Conservation (phyloP, 305 asterid genomes). For the Fraxinus angustifolia region DNA sequence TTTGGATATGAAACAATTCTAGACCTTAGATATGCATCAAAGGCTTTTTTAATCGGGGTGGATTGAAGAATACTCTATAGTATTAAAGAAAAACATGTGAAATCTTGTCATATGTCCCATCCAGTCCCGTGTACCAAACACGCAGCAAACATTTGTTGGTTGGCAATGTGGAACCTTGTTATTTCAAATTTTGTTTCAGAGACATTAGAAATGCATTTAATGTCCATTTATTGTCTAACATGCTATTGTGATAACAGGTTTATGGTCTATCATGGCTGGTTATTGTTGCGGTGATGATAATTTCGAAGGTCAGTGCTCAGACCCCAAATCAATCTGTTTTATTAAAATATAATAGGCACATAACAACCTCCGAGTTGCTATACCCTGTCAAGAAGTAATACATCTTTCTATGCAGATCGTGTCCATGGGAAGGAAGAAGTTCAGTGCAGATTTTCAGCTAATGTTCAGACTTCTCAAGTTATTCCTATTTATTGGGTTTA, state of each 20-base stretch:
- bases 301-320: slow-evolving; percentile 57
- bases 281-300: slow-evolving; percentile 67
- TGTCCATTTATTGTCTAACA: slow-evolving; percentile 7
- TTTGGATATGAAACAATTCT: background rate
- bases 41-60: background rate
- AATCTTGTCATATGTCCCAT: background rate
- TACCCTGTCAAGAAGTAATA: slow-evolving; percentile 1
- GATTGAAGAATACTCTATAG: background rate
- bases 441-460: slow-evolving; percentile 96
- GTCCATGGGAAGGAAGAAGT: slow-evolving; percentile 85
- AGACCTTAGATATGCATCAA: background rate
- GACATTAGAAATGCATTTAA: background rate
- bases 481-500: slow-evolving; percentile 58
- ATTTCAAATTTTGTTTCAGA: background rate
- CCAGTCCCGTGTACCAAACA: background rate
- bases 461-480: slow-evolving; percentile 89
- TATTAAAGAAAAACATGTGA: background rate
- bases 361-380: background rate
- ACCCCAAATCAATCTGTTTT: background rate
- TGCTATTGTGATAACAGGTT: slow-evolving; percentile 47
- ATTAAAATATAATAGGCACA: background rate
- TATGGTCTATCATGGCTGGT: slow-evolving; percentile 91
- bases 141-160: background rate
- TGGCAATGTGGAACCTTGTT: background rate
- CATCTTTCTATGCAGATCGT: slow-evolving; percentile 54